Base-by-base conservation (phyloP, 2,329 filamentous ascomycete genomes). In the Alternaria consortialis region DNA sequence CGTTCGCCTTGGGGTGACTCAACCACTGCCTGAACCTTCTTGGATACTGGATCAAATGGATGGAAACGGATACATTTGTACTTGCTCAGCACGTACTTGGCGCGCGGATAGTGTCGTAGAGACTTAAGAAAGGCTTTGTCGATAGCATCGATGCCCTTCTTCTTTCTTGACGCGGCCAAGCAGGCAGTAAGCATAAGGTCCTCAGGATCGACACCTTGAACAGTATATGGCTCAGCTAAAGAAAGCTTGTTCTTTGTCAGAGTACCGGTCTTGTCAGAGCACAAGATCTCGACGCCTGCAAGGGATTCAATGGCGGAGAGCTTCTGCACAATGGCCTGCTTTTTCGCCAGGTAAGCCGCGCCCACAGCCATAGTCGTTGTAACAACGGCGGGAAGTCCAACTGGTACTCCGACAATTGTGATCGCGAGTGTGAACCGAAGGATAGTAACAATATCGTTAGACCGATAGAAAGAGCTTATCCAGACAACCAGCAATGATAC, bases 351-450 rank as follows among this genome's bases (percentile, higher is more conserved):
- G 81, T 95, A 95, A 66, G 92, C 91, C 68, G 93, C 93, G 83
- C 93, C 93, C 79, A 97, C 93, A 78, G 93, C 93, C 92, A 97
- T 95, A 77, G 93, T 97, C 72, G 93, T 97, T 73, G 93, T 97
- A 63, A 96, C 92, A 83, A 97, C 93, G 71, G 92, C 93, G 62
- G 93, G 93, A 68, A 97, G 91, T 89, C 93, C 93, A 81, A 97
- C 93, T 56, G 93, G 93, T 27, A 97, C 93, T 86, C 93, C 93
- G 64, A 96, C 91, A 68, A 97, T 94, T 72, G 92, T 95, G 73
- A 97, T 94, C 68, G 91, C 92, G 44, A 97, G 86, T 56, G 93
- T 95, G 83, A 93, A 95, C 68, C 91, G 86, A 48, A 97, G 88
- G 62, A 97, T 96, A 6, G 82, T 81, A 65, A 94, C 88, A 65